Evolutionary conservation across 192 early-diverging fungal species (phyloP).

Genomic region (Podila epicladia): DNA sequence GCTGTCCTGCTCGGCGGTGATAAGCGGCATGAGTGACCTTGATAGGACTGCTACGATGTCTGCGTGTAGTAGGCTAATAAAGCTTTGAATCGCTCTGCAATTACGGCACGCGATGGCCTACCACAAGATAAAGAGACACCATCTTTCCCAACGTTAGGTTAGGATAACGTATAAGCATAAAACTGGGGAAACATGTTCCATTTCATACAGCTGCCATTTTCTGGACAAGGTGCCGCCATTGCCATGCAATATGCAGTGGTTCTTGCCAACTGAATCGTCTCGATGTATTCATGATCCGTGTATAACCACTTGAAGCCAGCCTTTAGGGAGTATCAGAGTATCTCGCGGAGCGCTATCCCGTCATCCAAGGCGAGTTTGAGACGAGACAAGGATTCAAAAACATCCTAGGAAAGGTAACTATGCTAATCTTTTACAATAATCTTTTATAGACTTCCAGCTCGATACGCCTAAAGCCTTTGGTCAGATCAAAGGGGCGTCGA

Average conservation of each 20-base stretch:
- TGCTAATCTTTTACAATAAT: too few relatives aligned
- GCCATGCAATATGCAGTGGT: slow-evolving; percentile 10
- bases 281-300: background rate
- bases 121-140: slow-evolving; percentile 9
- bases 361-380: background rate
- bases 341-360: slow-evolving; percentile 1
- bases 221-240: background rate
- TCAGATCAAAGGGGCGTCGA: too few relatives aligned
- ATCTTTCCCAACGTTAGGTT: background rate
- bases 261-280: slow-evolving; percentile 4
- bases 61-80: background rate
- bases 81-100: background rate
- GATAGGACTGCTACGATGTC: background rate
- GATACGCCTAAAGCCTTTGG: too few relatives aligned
- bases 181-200: too few relatives aligned
- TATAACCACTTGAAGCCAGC: background rate
- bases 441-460: too few relatives aligned
- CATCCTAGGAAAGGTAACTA: background rate
- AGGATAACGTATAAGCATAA: background rate
- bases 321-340: slow-evolving; percentile 5
- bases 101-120: background rate
- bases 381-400: slow-evolving; percentile 1
- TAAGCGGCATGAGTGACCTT: background rate
- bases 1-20: slow-evolving; percentile 1
- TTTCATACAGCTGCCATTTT: background rate